phyloP scores from a whole-genome alignment of 768 basidiomycete species.

The Boletus subparvulus region DNA sequence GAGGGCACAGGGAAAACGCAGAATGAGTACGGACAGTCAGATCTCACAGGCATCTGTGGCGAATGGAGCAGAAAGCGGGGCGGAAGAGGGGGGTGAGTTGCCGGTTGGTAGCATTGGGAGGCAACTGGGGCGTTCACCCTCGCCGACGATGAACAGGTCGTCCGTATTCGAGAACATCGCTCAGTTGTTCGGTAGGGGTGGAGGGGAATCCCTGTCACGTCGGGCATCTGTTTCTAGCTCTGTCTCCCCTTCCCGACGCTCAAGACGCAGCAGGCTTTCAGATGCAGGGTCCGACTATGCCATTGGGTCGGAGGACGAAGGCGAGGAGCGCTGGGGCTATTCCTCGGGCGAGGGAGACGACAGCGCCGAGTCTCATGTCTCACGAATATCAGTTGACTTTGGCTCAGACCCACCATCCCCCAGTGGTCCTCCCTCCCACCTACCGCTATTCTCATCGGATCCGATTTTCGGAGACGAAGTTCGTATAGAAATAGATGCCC shows the following conservation, averaged over 20 bases:
- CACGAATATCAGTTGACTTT: constrained; percentile 51
- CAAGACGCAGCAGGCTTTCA: constrained; percentile 51
- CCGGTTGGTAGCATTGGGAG: constrained; percentile 28
- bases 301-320: constrained; percentile 52
- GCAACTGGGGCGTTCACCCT: constrained; percentile 34
- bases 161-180: constrained; percentile 66
- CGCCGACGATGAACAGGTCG: constrained; percentile 39
- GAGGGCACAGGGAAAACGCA: constrained; percentile 36
- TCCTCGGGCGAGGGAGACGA: constrained; percentile 81
- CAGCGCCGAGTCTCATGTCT: constrained; percentile 31
- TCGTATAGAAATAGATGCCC: constrained; percentile 76
- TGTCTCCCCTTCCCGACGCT: constrained; percentile 47
- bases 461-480: constrained; percentile 82
- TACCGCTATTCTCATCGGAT: constrained; percentile 72
- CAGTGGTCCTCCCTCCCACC: constrained; percentile 35
- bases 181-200: constrained; percentile 59
- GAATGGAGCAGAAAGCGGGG: constrained; percentile 39
- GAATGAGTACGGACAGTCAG: constrained; percentile 44
- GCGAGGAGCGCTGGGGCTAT: constrained; percentile 87
- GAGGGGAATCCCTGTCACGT: constrained; percentile 42
- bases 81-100: constrained; percentile 37
- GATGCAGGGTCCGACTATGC: constrained; percentile 61
- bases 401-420: constrained; percentile 72
- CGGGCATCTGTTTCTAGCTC: constrained; percentile 59
- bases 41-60: constrained; percentile 40